Evolutionary conservation across 805 yeast genomes (phyloP).

Genomic region (Lipomyces spencermartinsiae): DNA sequence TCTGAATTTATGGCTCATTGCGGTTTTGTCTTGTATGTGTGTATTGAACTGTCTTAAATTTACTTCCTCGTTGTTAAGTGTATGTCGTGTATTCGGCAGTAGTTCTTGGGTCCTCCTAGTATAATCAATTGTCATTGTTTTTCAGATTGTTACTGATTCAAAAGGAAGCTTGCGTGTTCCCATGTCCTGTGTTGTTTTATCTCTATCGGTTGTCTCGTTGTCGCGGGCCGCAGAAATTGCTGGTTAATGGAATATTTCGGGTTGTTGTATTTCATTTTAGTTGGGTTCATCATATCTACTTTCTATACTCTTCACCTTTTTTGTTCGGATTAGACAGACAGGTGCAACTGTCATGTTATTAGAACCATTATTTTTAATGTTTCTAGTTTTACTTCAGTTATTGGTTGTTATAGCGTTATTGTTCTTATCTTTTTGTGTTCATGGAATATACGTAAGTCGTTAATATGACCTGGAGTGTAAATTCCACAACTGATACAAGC

Average conservation of each 20-base stretch:
- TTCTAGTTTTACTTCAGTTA: conserved; percentile 5
- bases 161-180: not conserved
- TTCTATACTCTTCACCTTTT: not conserved
- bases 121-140: conserved; percentile 11
- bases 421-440: conserved; percentile 1
- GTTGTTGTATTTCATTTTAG: not conserved
- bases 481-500: not conserved
- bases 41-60: not conserved
- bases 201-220: conserved; percentile 12
- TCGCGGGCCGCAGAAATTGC: not conserved
- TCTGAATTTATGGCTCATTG: not conserved
- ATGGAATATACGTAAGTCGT: not conserved
- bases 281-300: not conserved
- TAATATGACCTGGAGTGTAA: not conserved
- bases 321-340: not conserved
- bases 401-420: not conserved
- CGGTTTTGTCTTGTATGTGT: not conserved
- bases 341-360: conserved; percentile 2
- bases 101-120: not conserved
- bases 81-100: not conserved
- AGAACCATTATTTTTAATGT: not conserved
- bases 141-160: conserved; percentile 3
- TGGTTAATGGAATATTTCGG: not conserved
- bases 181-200: not conserved
- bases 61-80: not conserved